phyloP scores from a whole-genome alignment of 2,329 filamentous ascomycete genomes.

The Aspergillus niger region DNA sequence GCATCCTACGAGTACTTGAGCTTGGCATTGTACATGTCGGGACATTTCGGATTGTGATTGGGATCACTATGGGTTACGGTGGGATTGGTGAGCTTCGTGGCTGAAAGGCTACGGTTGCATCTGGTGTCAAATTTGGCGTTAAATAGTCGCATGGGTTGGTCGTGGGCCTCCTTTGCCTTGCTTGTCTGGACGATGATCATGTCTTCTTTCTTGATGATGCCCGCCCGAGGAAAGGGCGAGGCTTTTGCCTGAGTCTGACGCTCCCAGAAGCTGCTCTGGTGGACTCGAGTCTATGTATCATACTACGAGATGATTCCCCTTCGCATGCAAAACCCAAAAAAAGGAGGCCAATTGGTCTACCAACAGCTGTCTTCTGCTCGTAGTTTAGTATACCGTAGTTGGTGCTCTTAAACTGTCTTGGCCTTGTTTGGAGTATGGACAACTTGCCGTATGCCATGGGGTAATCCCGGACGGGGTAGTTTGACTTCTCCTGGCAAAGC shows the following conservation, averaged over 20 bases:
- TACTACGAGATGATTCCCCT: constrained; percentile 15
- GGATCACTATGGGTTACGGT: constrained; percentile 21
- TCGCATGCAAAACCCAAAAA: constrained; percentile 27
- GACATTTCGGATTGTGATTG: constrained; percentile 22
- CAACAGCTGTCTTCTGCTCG: background rate
- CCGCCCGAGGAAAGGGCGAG: background rate
- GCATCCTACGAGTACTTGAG: constrained; percentile 27
- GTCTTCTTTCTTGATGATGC: constrained; percentile 9
- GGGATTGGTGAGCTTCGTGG: constrained; percentile 19
- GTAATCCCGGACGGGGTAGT: too few relatives aligned
- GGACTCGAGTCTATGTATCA: constrained; percentile 18
- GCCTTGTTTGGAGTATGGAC: too few relatives aligned
- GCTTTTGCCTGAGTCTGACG: constrained; percentile 6
- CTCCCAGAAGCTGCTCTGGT: background rate
- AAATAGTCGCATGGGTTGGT: constrained; percentile 21
- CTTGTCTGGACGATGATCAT: constrained; percentile 20
- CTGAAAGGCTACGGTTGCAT: constrained; percentile 17
- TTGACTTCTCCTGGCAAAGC: too few relatives aligned
- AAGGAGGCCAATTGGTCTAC: constrained; percentile 20
- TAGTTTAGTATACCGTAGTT: too few relatives aligned
- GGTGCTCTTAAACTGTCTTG: too few relatives aligned
- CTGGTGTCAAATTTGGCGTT: constrained; percentile 22
- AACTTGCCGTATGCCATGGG: too few relatives aligned
- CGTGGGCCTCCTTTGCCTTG: constrained; percentile 17
- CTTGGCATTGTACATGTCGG: constrained; percentile 26